Conservation (phyloP, 2,329 filamentous ascomycete species). For the Aspergillus sp. region DNA sequence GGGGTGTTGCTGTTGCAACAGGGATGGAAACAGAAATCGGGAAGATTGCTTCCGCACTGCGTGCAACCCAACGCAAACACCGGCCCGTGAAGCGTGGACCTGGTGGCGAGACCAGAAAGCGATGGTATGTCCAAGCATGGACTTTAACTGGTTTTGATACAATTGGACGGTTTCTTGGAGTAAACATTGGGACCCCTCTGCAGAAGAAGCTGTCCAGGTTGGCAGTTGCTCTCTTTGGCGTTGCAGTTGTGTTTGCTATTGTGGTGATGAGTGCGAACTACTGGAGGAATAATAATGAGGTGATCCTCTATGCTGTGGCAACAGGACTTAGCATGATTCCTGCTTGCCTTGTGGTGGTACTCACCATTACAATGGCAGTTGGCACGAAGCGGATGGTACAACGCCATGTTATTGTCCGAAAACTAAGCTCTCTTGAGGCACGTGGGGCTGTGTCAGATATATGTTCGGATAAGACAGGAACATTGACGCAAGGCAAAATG, state of each 20-base stretch:
- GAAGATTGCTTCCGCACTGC: constrained; percentile 65
- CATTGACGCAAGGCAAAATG: constrained; percentile 66
- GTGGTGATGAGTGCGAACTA: constrained; percentile 68
- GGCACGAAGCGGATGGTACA: constrained; percentile 62
- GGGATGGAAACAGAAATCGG: constrained; percentile 67
- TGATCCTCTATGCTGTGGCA: constrained; percentile 66
- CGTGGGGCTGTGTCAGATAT: constrained; percentile 64
- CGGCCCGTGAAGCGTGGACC: constrained; percentile 53
- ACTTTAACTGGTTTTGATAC: constrained; percentile 58
- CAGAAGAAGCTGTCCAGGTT: constrained; percentile 69
- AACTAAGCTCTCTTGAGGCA: constrained; percentile 60
- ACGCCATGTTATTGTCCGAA: constrained; percentile 60
- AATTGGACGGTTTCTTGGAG: constrained; percentile 65
- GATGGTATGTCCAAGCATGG: constrained; percentile 56
- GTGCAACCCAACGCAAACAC: constrained; percentile 56
- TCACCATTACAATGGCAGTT: constrained; percentile 68
- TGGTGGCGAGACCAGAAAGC: constrained; percentile 53
- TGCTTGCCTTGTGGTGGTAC: constrained; percentile 63
- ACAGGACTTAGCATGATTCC: constrained; percentile 65
- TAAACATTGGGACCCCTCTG: constrained; percentile 69
- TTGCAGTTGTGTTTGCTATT: constrained; percentile 69
- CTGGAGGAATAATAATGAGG: constrained; percentile 56
- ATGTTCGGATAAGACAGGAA: constrained; percentile 62
- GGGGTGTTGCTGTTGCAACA: too few species aligned
- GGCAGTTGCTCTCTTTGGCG: constrained; percentile 65